phyloP scores from a whole-genome alignment of 2,329 filamentous ascomycete genomes.

The Colletotrichum siamense region DNA sequence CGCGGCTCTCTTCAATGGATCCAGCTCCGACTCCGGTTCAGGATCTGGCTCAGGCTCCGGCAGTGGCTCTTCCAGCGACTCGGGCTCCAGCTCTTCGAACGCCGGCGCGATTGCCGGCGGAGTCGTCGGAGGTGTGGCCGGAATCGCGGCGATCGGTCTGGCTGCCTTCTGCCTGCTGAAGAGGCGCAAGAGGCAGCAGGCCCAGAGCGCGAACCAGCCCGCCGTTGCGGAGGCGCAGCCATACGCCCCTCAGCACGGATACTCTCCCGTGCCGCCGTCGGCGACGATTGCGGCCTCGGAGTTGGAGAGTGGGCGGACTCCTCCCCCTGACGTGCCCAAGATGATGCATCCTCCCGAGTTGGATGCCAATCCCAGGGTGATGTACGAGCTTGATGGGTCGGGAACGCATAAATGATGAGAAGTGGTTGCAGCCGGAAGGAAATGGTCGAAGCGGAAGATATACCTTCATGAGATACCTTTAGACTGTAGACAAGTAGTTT shows the following conservation, averaged over 20 bases:
- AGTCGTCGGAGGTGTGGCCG: slow-evolving; percentile 49
- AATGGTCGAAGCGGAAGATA: too few species aligned
- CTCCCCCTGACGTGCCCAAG: not conserved
- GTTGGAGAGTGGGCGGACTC: not conserved
- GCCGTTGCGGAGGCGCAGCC: slow-evolving; percentile 14
- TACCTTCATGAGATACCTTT: too few species aligned
- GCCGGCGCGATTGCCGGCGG: slow-evolving; percentile 53
- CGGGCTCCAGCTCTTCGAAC: slow-evolving; percentile 24
- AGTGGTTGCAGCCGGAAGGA: too few species aligned
- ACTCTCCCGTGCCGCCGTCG: not conserved
- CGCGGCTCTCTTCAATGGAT: not conserved
- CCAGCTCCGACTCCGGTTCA: slow-evolving; percentile 28
- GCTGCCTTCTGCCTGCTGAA: slow-evolving; percentile 47
- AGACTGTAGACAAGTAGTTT: too few species aligned
- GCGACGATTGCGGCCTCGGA: slow-evolving; percentile 6
- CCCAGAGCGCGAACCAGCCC: not conserved
- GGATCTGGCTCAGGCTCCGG: slow-evolving; percentile 29
- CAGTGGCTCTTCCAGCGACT: slow-evolving; percentile 6
- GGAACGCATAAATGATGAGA: not conserved
- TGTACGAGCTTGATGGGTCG: slow-evolving; percentile 18
- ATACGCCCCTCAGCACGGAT: not conserved
- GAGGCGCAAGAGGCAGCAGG: slow-evolving; percentile 36
- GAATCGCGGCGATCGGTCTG: slow-evolving; percentile 43
- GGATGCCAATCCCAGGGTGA: not conserved
- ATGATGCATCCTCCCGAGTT: slow-evolving; percentile 10